phyloP scores from a whole-genome alignment of 106 monocot genomes.

The Hemerocallis citrina region DNA sequence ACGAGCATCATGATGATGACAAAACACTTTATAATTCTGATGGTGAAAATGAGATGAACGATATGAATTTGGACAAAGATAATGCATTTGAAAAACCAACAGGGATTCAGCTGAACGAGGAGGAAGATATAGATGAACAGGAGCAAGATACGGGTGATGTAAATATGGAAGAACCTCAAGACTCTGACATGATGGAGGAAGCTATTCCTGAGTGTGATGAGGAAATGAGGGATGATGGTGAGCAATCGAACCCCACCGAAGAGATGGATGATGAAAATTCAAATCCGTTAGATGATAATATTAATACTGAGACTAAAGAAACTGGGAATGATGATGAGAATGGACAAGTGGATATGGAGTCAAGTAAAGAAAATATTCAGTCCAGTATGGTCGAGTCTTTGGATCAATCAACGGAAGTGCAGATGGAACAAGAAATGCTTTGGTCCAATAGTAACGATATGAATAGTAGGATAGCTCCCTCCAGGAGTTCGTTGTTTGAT shows the following conservation, averaged over 20 bases:
- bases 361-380: slow-evolving; percentile 12
- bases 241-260: slow-evolving; percentile 15
- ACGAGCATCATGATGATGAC: slow-evolving; percentile 12
- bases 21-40: slow-evolving; percentile 14
- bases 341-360: slow-evolving; percentile 21
- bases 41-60: slow-evolving; percentile 19
- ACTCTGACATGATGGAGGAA: slow-evolving; percentile 25
- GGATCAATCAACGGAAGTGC: too few relatives aligned
- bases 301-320: slow-evolving; percentile 9
- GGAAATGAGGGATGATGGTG: slow-evolving; percentile 33
- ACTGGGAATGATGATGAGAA: slow-evolving; percentile 20
- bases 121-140: too few relatives aligned
- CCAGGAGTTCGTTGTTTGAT: slow-evolving; percentile 16
- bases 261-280: slow-evolving; percentile 22
- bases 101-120: slow-evolving; percentile 28
- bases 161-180: slow-evolving; percentile 34
- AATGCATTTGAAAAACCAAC: slow-evolving; percentile 49
- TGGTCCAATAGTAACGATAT: slow-evolving; percentile 39
- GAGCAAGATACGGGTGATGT: slow-evolving; percentile 29
- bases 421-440: slow-evolving; percentile 17
- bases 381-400: slow-evolving; percentile 23
- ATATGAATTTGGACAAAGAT: slow-evolving; percentile 32
- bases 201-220: slow-evolving; percentile 34
- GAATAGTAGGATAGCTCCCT: slow-evolving; percentile 31
- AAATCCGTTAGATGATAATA: slow-evolving; percentile 13